These are phyloP conservation scores for Moricandia moricandioides DNA, from an alignment of 345 rosid genomes.

Conservation along the genomic window DNA sequence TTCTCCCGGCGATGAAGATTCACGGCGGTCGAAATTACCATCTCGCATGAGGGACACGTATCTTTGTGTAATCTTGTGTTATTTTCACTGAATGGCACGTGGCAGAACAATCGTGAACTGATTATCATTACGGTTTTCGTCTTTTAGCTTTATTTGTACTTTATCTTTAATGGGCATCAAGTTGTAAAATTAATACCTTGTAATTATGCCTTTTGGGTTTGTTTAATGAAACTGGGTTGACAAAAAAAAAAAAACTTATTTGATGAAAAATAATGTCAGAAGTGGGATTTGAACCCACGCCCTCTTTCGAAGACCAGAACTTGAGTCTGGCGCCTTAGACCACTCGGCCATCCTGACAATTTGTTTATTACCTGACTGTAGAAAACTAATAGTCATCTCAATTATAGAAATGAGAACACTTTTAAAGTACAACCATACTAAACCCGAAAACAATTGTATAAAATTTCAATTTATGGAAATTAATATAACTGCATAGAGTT, in stretches of 20 bases:
- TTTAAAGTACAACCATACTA: not conserved
- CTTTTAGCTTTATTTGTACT: no score
- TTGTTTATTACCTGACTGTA: not conserved
- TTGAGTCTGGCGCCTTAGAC: conserved; percentile 92
- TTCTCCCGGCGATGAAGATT: no score
- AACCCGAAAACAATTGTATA: not conserved
- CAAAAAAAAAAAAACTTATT: not conserved
- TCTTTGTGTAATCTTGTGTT: no score
- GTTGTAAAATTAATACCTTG: no score
- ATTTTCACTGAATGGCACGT: no score
- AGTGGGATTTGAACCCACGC: conserved; percentile 40
- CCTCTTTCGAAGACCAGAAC: conserved; percentile 55
- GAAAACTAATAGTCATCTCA: fast-evolving
- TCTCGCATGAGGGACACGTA: no score
- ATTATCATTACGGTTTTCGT: no score
- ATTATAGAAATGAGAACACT: not conserved
- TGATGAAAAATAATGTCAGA: conserved; percentile 14
- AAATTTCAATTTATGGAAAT: not conserved
- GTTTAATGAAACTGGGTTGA: no score
- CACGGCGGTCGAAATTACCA: no score
- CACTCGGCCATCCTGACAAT: conserved; percentile 81
- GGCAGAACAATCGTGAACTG: no score
- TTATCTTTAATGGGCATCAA: no score
- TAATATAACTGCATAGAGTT: not conserved
- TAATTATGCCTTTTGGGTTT: no score